Percentiles rank a stretch among this genome's conserved stretches.
phyloP scores from a whole-genome alignment of 768 basidiomycete species.

The Boletales sp. region DNA sequence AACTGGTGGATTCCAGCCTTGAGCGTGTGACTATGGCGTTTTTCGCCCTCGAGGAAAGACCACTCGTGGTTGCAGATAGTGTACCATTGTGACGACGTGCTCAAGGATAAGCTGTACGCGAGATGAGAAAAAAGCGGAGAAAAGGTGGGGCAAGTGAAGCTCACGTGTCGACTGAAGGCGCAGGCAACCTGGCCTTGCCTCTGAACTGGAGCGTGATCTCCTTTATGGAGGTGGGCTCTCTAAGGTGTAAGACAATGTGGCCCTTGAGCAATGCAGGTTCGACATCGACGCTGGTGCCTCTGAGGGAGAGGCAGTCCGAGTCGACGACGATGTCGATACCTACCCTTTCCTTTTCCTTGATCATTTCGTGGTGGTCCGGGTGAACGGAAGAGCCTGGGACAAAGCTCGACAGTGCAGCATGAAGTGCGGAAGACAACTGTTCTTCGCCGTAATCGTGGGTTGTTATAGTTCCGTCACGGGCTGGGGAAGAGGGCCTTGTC shows the following conservation, averaged over 20 bases:
- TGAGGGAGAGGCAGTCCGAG: constrained; percentile 63
- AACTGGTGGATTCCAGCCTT: constrained; percentile 95
- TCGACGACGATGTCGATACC: constrained; percentile 76
- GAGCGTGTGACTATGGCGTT: constrained; percentile 77
- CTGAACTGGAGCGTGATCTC: constrained; percentile 81
- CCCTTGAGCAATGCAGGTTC: constrained; percentile 82
- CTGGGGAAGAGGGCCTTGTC: constrained; percentile 33
- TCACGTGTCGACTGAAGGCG: constrained; percentile 54
- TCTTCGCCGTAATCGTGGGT: constrained; percentile 30
- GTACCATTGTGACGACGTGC: constrained; percentile 46
- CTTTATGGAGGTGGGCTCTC: constrained; percentile 79
- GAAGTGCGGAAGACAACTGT: constrained; percentile 34
- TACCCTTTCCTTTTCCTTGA: constrained; percentile 45
- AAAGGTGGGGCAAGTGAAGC: constrained; percentile 25
- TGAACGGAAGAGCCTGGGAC: constrained; percentile 18
- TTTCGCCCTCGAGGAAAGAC: constrained; percentile 88
- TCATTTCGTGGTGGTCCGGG: constrained; percentile 36
- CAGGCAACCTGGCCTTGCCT: constrained; percentile 76
- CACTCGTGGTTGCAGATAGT: constrained; percentile 80
- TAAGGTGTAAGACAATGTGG: constrained; percentile 72
- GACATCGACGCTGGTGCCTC: constrained; percentile 79
- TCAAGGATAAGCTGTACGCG: constrained; percentile 20
- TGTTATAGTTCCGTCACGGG: constrained; percentile 21
- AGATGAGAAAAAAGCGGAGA: background rate
- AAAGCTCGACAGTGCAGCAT: constrained; percentile 35